Percentiles rank a stretch among this genome's conserved stretches.
Evolutionary conservation across 352 stramenopile genomes (phyloP).

Genomic region (Pythium phragmitis): DNA sequence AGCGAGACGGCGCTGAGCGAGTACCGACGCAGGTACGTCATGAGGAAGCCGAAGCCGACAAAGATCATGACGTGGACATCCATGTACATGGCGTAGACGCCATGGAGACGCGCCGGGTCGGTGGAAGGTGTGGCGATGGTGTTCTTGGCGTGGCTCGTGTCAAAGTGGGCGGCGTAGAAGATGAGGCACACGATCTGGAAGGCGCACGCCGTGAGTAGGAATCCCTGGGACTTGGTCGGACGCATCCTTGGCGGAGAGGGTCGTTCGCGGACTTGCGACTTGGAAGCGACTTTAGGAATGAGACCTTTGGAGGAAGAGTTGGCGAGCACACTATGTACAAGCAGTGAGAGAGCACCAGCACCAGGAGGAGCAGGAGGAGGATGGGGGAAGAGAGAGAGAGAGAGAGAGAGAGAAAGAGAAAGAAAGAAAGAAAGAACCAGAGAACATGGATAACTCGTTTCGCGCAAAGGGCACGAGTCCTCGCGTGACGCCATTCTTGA

Average conservation of each 20-base stretch:
- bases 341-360: too few relatives aligned
- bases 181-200: slow-evolving; percentile 50
- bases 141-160: slow-evolving; percentile 38
- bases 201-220: slow-evolving; percentile 38
- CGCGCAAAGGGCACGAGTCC: too few relatives aligned
- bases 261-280: not conserved
- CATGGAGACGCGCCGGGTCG: slow-evolving; percentile 12
- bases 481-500: not conserved
- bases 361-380: too few relatives aligned
- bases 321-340: too few relatives aligned
- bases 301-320: not conserved
- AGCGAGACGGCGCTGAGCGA: slow-evolving; percentile 72
- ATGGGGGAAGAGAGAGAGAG: not conserved
- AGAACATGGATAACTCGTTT: too few relatives aligned
- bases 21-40: slow-evolving; percentile 88
- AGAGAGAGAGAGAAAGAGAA: too few relatives aligned
- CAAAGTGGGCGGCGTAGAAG: slow-evolving; percentile 47
- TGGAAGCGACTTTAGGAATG: slow-evolving; percentile 13
- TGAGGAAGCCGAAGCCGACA: slow-evolving; percentile 86
- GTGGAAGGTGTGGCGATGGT: not conserved
- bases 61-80: slow-evolving; percentile 87
- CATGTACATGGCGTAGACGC: slow-evolving; percentile 64
- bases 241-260: slow-evolving; percentile 9
- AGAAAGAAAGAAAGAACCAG: not conserved
- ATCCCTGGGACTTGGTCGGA: slow-evolving; percentile 35